These are phyloP conservation scores for Prunus mongolica DNA, from an alignment of 306 rosid species.

Conservation along the genomic window DNA sequence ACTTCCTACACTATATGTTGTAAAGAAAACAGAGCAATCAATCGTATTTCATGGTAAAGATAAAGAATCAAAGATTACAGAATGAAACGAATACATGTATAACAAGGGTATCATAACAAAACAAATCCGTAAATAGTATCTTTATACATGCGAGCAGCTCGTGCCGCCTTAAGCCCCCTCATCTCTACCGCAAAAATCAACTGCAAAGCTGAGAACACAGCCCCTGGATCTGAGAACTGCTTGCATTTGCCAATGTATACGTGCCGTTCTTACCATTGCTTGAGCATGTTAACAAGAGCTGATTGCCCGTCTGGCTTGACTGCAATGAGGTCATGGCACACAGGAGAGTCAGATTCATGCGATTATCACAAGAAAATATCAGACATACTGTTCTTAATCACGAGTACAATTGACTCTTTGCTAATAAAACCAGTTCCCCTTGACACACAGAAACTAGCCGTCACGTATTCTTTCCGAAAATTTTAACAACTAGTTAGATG, in stretches of 20 bases:
- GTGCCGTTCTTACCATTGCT: constrained; percentile 56
- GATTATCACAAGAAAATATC: not conserved
- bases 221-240: constrained; percentile 67
- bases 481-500: not conserved
- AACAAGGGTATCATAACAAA: not conserved
- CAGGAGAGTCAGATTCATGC: constrained; percentile 13
- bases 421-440: not conserved
- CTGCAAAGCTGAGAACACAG: constrained; percentile 66
- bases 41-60: not conserved
- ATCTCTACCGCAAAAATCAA: constrained; percentile 37
- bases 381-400: not conserved
- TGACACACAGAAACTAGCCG: not conserved
- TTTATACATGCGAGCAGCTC: constrained; percentile 24
- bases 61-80: not conserved
- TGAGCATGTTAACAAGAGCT: constrained; percentile 74
- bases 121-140: constrained; percentile 19
- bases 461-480: not conserved
- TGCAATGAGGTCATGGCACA: constrained; percentile 34
- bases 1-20: not conserved
- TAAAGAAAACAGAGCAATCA: not conserved
- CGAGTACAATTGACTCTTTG: not conserved
- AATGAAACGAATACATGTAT: not conserved
- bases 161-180: not conserved
- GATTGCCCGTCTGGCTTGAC: constrained; percentile 68
- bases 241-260: constrained; percentile 41